Evolutionary conservation across 176 grass and related monocot genomes (phyloP), one percentile per base, ranked within the genome.

Genomic region (Themeda triandra): DNA sequence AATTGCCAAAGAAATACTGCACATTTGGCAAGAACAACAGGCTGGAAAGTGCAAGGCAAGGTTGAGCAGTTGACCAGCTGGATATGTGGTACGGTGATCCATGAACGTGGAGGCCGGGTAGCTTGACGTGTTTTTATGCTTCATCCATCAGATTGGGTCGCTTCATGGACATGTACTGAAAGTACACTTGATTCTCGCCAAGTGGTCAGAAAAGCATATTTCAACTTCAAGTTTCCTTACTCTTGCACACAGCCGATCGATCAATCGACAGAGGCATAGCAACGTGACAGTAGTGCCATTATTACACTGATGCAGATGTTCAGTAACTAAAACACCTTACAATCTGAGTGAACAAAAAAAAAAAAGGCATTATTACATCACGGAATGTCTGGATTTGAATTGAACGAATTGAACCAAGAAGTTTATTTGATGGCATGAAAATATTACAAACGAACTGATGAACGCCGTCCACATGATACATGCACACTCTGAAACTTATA

Each of bases 41-140:
- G 30, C n/a, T 88, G 63, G 62, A 84, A 66, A 45, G 48, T 71
- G 51, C 49, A 32, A 56, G 14, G 17, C 31, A 77, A 54, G 78
- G 3, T 81, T 71, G 65, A 86, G 56, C 23, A 24, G 56, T 24
- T 59, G 54, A 78, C 6, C 9, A 13, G 19, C 28, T 29, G 49
- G 82, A 36, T 17, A 36, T 18, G 17, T 41, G n/a, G 59, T 59
- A 17, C 45, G 13, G 49, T 56, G 21, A 56, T 3, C 71, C 75
- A 76, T 71, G 78, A 41, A 73, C 11, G 27, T 86, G 83, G 17
- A 77, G 72, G n/a, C n/a, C n/a, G n/a, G n/a, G 24, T 82, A 64
- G 49, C 87, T 89, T 89, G 13, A 54, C 10, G n/a, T 15, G 1
- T 8, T 70, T 49, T 25, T 81, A 63, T 89, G 13, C 82, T 63